Evolutionary conservation across 495 filamentous ascomycete genomes (phyloP).

Genomic region (Penicillium cataractarum): DNA sequence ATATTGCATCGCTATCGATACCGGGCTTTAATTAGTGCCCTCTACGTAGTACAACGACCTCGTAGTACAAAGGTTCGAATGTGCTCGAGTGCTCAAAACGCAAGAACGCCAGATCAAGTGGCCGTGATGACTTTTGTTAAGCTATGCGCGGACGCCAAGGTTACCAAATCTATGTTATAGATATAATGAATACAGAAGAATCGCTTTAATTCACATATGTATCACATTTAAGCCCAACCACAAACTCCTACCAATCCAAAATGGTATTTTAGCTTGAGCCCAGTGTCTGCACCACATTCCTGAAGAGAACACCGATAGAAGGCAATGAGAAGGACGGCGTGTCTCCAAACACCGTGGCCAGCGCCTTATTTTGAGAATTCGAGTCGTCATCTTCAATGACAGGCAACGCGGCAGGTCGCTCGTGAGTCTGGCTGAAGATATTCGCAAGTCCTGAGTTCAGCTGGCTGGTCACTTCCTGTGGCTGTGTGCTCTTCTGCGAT

Average conservation of each 20-base stretch:
- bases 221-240: constrained; percentile 4
- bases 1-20: neutral
- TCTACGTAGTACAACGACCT: neutral
- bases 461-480: constrained; percentile 42
- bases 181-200: constrained; percentile 19
- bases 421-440: constrained; percentile 48
- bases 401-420: constrained; percentile 29
- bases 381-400: constrained; percentile 46
- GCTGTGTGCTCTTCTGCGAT: constrained; percentile 53
- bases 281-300: constrained; percentile 61
- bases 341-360: constrained; percentile 74
- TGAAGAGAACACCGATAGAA: constrained; percentile 76
- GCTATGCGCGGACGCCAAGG: neutral
- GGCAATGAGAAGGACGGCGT: constrained; percentile 76
- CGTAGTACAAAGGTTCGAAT: no score
- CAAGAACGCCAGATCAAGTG: neutral
- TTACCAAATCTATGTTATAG: constrained; percentile 10
- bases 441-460: constrained; percentile 52
- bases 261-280: constrained; percentile 21
- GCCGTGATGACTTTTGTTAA: neutral
- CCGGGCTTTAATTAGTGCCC: no score
- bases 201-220: constrained; percentile 19
- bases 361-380: constrained; percentile 63
- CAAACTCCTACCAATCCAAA: neutral
- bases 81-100: neutral